These are phyloP conservation scores for Heterobasidion occidentale DNA, from an alignment of 1,284 basidiomycete genomes.

Conservation along the genomic window DNA sequence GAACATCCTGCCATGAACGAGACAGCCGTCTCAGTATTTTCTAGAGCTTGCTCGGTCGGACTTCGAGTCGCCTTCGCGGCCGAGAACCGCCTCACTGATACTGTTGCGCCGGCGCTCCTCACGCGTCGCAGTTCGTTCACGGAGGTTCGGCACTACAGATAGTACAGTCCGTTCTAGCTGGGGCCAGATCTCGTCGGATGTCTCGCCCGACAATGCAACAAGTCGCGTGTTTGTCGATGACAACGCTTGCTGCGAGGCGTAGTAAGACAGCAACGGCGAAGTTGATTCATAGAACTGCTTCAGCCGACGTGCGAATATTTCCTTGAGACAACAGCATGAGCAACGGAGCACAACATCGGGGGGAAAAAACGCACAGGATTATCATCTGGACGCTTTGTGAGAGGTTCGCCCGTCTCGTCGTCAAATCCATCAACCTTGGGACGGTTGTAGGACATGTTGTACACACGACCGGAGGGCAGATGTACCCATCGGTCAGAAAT, in stretches of 20 bases:
- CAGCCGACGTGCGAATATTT: slow-evolving; percentile 78
- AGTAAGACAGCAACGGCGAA: slow-evolving; percentile 81
- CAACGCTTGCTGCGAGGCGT: slow-evolving; percentile 29
- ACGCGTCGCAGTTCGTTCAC: slow-evolving; percentile 29
- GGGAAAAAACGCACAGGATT: slow-evolving; percentile 59
- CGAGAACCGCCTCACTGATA: slow-evolving; percentile 36
- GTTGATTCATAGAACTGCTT: slow-evolving; percentile 83
- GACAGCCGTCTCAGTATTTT: too few species aligned
- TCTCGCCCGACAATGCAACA: slow-evolving; percentile 73
- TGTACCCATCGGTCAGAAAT: slow-evolving; percentile 96
- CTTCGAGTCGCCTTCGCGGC: slow-evolving; percentile 13
- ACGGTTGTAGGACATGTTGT: slow-evolving; percentile 88
- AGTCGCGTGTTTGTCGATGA: slow-evolving; percentile 30
- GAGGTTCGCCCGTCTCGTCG: slow-evolving; percentile 88
- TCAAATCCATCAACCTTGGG: slow-evolving; percentile 84
- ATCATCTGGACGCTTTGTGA: slow-evolving; percentile 89
- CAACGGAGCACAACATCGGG: neutral
- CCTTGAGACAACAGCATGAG: slow-evolving; percentile 34
- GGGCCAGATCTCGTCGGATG: slow-evolving; percentile 93
- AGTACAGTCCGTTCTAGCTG: slow-evolving; percentile 58
- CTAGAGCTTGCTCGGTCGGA: neutral
- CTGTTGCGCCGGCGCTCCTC: slow-evolving; percentile 37
- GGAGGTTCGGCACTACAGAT: slow-evolving; percentile 48
- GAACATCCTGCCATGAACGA: neutral
- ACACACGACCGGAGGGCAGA: slow-evolving; percentile 87